A percentile compares a stretch with the other conserved stretches of the same genome.
These are phyloP conservation scores for Asterophora lycoperdoides DNA, from an alignment of 768 basidiomycete genomes.

Conservation along the genomic window DNA sequence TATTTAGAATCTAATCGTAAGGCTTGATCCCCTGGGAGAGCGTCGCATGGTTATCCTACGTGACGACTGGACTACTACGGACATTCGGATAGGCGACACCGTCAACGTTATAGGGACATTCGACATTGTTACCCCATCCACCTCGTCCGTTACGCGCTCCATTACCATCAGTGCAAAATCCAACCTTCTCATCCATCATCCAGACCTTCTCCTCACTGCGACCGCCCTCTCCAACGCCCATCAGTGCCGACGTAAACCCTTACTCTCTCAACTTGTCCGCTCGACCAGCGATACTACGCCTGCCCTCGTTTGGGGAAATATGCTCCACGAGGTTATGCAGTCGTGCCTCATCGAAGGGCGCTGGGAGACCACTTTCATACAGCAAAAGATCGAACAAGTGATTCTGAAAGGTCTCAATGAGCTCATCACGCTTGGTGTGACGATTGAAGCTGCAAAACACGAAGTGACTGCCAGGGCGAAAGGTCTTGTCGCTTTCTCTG, in stretches of 20 bases:
- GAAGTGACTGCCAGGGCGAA: slow-evolving; percentile 61
- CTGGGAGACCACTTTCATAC: slow-evolving; percentile 65
- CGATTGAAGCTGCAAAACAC: slow-evolving; percentile 57
- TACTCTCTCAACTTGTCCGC: slow-evolving; percentile 65
- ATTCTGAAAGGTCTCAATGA: slow-evolving; percentile 53
- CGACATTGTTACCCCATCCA: slow-evolving; percentile 24
- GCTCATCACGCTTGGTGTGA: slow-evolving; percentile 55
- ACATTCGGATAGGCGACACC: slow-evolving; percentile 63
- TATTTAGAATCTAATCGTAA: slow-evolving; percentile 48
- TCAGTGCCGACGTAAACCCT: slow-evolving; percentile 80
- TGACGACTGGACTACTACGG: slow-evolving; percentile 75
- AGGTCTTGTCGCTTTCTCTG: slow-evolving; percentile 61
- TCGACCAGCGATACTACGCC: slow-evolving; percentile 58
- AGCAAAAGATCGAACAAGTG: slow-evolving; percentile 52
- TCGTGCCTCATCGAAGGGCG: slow-evolving; percentile 54
- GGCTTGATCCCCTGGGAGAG: slow-evolving; percentile 35
- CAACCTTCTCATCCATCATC: slow-evolving; percentile 82
- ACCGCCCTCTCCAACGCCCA: slow-evolving; percentile 83
- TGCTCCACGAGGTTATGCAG: slow-evolving; percentile 92
- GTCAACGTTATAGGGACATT: slow-evolving; percentile 69
- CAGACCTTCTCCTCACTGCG: slow-evolving; percentile 87
- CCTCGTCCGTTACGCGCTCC: slow-evolving; percentile 32
- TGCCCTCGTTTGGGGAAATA: slow-evolving; percentile 83
- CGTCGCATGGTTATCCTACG: slow-evolving; percentile 52
- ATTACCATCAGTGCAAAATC: slow-evolving; percentile 59